A percentile compares a stretch with the other conserved stretches of the same genome.
These are phyloP conservation scores for Aspergillus ibericus DNA, from an alignment of 2,329 filamentous ascomycete species.

Conservation along the genomic window DNA sequence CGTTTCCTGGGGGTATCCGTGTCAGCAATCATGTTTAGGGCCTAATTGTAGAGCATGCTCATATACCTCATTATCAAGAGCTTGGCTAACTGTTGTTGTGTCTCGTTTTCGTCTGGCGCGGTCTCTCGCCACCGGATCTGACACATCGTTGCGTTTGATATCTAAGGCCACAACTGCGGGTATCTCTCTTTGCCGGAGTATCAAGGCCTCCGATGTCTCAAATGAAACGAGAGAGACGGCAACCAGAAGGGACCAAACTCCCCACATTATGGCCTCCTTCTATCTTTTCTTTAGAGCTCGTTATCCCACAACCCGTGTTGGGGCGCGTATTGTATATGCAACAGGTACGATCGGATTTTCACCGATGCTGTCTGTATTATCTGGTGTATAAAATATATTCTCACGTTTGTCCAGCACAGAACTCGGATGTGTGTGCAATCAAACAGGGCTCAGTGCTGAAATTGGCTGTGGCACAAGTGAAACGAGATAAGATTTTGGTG, in stretches of 20 bases:
- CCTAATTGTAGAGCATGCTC: neutral
- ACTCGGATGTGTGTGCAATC: neutral
- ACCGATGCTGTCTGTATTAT: neutral
- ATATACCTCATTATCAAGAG: slow-evolving; percentile 55
- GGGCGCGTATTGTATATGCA: neutral
- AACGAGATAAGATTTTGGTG: neutral
- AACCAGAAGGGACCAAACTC: slow-evolving; percentile 15
- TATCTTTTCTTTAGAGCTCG: neutral
- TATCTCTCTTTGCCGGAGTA: slow-evolving; percentile 33
- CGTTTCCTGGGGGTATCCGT: slow-evolving; percentile 42
- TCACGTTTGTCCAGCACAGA: neutral
- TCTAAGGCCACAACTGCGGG: slow-evolving; percentile 52
- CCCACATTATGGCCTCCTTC: slow-evolving; percentile 4
- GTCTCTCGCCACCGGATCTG: slow-evolving; percentile 50
- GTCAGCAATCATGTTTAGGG: neutral
- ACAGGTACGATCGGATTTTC: neutral
- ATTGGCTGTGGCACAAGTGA: neutral
- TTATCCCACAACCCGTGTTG: neutral
- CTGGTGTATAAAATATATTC: neutral
- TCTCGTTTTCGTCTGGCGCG: slow-evolving; percentile 44
- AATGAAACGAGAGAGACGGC: slow-evolving; percentile 17
- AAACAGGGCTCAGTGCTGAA: neutral
- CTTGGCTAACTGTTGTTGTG: slow-evolving; percentile 43
- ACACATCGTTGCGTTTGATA: slow-evolving; percentile 51
- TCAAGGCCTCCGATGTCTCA: slow-evolving; percentile 22